Evolutionary conservation across 176 grass and related monocot genomes (phyloP).

Genomic region (Juncus effusus): DNA sequence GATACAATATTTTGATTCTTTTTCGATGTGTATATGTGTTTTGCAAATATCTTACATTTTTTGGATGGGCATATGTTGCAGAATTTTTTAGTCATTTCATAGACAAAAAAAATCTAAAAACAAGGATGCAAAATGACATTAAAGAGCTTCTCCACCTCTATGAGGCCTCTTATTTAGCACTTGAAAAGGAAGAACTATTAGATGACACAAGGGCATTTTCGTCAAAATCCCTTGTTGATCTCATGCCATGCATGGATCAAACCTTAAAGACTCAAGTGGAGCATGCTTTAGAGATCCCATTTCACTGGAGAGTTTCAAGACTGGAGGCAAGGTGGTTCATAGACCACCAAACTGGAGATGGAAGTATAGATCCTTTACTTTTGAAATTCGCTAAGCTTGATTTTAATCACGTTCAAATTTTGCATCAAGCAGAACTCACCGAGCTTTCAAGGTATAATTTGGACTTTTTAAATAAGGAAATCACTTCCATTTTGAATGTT

Average conservation of each 20-base stretch:
- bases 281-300: slow-evolving; percentile 34
- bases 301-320: slow-evolving; percentile 33
- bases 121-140: not conserved
- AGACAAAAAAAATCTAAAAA: not conserved
- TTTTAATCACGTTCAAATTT: slow-evolving; percentile 37
- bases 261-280: not conserved
- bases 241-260: slow-evolving; percentile 9
- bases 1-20: not conserved
- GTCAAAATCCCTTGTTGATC: not conserved
- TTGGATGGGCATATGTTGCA: not conserved
- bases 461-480: not conserved
- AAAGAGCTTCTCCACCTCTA: slow-evolving; percentile 27
- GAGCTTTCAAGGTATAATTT: slow-evolving; percentile 20
- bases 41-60: not conserved
- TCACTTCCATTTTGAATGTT: not conserved
- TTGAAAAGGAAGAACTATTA: slow-evolving; percentile 10
- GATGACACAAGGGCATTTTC: slow-evolving; percentile 17
- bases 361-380: not conserved
- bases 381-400: slow-evolving; percentile 32
- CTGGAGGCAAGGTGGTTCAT: slow-evolving; percentile 36
- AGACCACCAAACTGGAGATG: slow-evolving; percentile 18
- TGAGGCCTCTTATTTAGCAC: slow-evolving; percentile 26
- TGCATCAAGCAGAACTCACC: slow-evolving; percentile 32
- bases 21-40: not conserved
- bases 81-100: not conserved